phyloP scores from a whole-genome alignment of 2,329 filamentous ascomycete genomes.

The Fonsecaea erecta region DNA sequence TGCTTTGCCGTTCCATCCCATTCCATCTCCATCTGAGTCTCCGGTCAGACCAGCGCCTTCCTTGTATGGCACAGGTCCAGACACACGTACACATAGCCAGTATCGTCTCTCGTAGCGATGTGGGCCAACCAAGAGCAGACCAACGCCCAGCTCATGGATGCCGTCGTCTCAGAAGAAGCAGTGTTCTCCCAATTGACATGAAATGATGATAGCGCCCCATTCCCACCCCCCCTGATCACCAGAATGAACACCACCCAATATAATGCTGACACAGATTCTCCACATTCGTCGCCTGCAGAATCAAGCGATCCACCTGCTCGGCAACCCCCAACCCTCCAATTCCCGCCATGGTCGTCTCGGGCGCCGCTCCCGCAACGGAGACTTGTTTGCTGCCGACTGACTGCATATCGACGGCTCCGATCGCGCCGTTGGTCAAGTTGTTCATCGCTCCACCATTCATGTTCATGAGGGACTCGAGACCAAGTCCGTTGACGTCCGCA shows the following conservation, averaged over 20 bases:
- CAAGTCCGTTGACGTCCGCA: slow-evolving; percentile 27
- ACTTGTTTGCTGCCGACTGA: slow-evolving; percentile 19
- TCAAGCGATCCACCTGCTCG: slow-evolving; percentile 89
- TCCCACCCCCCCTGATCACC: slow-evolving; percentile 58
- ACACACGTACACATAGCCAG: neutral
- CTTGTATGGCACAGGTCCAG: neutral
- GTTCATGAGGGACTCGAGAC: slow-evolving; percentile 29
- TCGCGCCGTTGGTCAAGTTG: slow-evolving; percentile 12
- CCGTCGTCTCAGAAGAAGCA: neutral
- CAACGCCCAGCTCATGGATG: neutral
- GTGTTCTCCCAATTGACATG: neutral
- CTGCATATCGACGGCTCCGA: neutral
- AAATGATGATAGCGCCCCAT: neutral
- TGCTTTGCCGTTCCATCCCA: neutral
- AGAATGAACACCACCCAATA: slow-evolving; percentile 99
- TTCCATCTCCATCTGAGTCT: neutral
- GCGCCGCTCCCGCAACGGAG: slow-evolving; percentile 20
- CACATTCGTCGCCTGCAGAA: slow-evolving; percentile 92
- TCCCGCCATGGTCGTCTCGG: slow-evolving; percentile 33
- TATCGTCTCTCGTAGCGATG: neutral
- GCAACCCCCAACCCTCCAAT: slow-evolving; percentile 71
- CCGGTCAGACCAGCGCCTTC: neutral
- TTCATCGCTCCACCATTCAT: slow-evolving; percentile 25
- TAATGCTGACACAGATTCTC: slow-evolving; percentile 99
- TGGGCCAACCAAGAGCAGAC: neutral